phyloP scores from a whole-genome alignment of 345 rosid genomes.

The Microcos paniculata region DNA sequence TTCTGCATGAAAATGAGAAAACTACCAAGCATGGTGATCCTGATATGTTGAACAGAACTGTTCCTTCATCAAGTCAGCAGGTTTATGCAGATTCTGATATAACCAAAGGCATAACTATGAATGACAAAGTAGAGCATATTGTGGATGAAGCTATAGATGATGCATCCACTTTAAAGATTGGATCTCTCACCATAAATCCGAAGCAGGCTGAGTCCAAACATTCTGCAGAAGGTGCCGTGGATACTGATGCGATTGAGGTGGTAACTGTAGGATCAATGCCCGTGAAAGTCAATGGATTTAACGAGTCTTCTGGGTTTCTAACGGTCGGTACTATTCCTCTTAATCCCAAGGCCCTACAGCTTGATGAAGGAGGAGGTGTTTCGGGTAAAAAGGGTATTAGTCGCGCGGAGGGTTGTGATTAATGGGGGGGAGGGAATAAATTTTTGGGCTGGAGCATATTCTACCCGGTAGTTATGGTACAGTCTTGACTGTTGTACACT shows the following conservation, averaged over 20 bases:
- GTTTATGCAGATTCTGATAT: constrained; percentile 15
- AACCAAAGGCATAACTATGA: constrained; percentile 15
- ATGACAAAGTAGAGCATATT: constrained; percentile 13
- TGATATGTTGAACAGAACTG: constrained; percentile 22
- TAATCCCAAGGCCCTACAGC: constrained; percentile 47
- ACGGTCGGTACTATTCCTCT: constrained; percentile 69
- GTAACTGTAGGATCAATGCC: constrained; percentile 74
- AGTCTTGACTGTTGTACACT: constrained; percentile 13
- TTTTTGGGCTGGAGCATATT: background rate
- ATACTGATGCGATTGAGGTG: constrained; percentile 25
- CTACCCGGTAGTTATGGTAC: background rate
- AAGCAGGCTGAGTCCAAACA: constrained; percentile 25
- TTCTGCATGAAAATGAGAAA: constrained; percentile 28
- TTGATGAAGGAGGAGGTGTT: constrained; percentile 26
- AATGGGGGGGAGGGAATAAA: background rate
- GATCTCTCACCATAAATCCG: constrained; percentile 37
- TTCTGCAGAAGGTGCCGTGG: constrained; percentile 13
- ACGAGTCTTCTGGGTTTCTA: constrained; percentile 41
- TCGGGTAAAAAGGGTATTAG: constrained; percentile 19
- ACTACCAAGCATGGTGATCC: constrained; percentile 13
- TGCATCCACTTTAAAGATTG: constrained; percentile 28
- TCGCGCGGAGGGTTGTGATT: constrained; percentile 12
- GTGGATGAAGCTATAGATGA: constrained; percentile 21
- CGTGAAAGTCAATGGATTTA: constrained; percentile 58
- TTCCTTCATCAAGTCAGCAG: constrained; percentile 16